Percentiles rank a stretch among this genome's conserved stretches.
Evolutionary conservation across 2,329 filamentous ascomycete genomes (phyloP).

Genomic region (Hypoxylon sp.): DNA sequence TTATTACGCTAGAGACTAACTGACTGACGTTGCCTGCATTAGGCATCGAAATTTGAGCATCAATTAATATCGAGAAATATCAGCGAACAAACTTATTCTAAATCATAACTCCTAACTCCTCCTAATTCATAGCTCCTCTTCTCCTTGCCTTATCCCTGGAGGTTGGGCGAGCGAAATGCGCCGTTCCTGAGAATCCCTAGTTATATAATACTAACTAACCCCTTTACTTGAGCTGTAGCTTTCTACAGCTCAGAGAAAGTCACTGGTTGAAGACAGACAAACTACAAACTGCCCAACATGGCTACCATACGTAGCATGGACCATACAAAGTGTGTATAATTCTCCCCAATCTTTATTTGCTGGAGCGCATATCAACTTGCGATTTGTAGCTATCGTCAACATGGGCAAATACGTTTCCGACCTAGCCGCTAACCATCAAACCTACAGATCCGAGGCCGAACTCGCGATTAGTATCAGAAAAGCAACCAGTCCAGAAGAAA

Average conservation of each 20-base stretch:
- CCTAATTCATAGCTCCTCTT: too few relatives aligned
- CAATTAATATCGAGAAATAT: neutral
- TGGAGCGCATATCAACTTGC: neutral
- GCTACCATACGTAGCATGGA: constrained; percentile 47
- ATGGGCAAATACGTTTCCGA: constrained; percentile 1
- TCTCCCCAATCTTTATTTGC: neutral
- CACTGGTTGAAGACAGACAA: constrained; percentile 8
- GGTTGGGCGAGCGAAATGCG: constrained; percentile 25
- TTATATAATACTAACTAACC: too few relatives aligned
- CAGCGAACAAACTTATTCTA: constrained; percentile 2
- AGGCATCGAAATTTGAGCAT: constrained; percentile 13
- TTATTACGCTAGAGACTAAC: too few relatives aligned
- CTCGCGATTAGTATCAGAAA: constrained; percentile 76
- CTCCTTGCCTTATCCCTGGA: too few relatives aligned
- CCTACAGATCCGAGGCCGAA: constrained; percentile 70
- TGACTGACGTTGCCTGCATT: constrained; percentile 23
- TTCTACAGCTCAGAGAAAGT: constrained; percentile 7
- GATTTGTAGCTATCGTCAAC: neutral
- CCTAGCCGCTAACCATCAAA: constrained; percentile 11
- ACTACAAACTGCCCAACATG: constrained; percentile 39
- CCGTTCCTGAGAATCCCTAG: constrained; percentile 13
- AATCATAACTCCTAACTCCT: too few relatives aligned
- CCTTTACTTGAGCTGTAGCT: constrained; percentile 13
- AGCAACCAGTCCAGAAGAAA: constrained; percentile 73
- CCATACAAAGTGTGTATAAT: constrained; percentile 46